phyloP scores from a whole-genome alignment of 2,329 filamentous ascomycete species.

The Knufia petricola region DNA sequence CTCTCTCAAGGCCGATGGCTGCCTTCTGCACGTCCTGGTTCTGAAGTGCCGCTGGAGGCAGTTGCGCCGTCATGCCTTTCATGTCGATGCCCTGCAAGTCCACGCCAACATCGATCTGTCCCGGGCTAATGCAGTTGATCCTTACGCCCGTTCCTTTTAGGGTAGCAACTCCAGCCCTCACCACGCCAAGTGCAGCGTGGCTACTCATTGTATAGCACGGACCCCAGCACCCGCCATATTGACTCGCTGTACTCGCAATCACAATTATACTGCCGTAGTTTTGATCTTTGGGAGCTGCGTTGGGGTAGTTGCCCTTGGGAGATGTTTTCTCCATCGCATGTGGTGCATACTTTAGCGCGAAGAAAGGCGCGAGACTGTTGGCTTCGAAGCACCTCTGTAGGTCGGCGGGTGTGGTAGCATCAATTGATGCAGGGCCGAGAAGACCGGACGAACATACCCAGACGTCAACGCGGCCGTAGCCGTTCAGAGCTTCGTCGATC shows the following conservation, averaged over 20 bases:
- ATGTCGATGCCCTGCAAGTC: slow-evolving; percentile 35
- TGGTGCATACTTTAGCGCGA: slow-evolving; percentile 55
- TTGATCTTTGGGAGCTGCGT: slow-evolving; percentile 51
- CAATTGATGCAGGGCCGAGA: slow-evolving; percentile 48
- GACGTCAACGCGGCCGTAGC: slow-evolving; percentile 51
- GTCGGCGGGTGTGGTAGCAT: slow-evolving; percentile 46
- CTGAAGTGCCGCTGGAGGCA: slow-evolving; percentile 47
- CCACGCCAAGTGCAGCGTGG: slow-evolving; percentile 53
- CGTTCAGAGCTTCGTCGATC: slow-evolving; percentile 54
- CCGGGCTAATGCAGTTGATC: slow-evolving; percentile 26
- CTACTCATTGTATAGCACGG: slow-evolving; percentile 52
- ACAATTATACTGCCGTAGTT: slow-evolving; percentile 55
- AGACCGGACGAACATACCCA: slow-evolving; percentile 51
- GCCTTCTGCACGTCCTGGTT: slow-evolving; percentile 40
- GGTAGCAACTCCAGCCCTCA: slow-evolving; percentile 29
- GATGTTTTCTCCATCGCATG: slow-evolving; percentile 54
- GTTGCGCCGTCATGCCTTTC: slow-evolving; percentile 41
- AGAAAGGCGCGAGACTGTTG: slow-evolving; percentile 54
- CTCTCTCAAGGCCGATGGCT: slow-evolving; percentile 49
- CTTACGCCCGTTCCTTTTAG: slow-evolving; percentile 24
- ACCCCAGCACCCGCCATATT: slow-evolving; percentile 51
- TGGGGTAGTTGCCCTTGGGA: slow-evolving; percentile 45
- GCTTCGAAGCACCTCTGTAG: slow-evolving; percentile 51
- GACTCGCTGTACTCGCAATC: slow-evolving; percentile 49
- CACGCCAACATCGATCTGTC: slow-evolving; percentile 22